Base-by-base conservation (phyloP, 2,329 filamentous ascomycete species). In the Colletotrichum truncatum region DNA sequence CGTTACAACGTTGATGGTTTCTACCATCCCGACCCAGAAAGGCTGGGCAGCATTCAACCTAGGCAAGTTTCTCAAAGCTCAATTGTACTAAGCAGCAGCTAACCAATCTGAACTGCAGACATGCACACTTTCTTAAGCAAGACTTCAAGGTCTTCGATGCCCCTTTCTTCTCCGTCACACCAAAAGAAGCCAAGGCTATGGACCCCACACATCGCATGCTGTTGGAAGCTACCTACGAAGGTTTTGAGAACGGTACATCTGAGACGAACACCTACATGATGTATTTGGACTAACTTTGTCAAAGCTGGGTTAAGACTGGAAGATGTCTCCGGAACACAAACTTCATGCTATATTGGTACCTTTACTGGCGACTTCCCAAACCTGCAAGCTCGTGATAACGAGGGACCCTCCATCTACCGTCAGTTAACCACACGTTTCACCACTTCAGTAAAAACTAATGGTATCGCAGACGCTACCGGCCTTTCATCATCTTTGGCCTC, bases 401-500 rank as follows among this genome's bases (percentile, higher is more conserved):
- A 70, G 32, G 46, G 62, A 3, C 65, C 63, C 3, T 68, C 57
- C 2, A 48, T 53, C 6, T 73, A 77, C 58, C 12, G 64, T 78
- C 6, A 72, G 72, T 9, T 73, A 73, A 77, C 38, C 81, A 83
- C 64, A 69, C 77, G 1, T 14, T 7, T 10, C 14, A 38, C 4
- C 6, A 6, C 0, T 1, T 18, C 3, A 2, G 1, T 4, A 14
- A 14, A 8, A 8, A 4, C 51, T 55, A 77, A 82, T 56, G 80
- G 78, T 2, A 78, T 81, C 30, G n/a, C 80, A 83, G 30, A 84
- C 83, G 79, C 83, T 82, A 65, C 82, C 83, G 68, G 82, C 79
- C 16, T 85, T 81, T 23, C 82, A 80, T 76, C 11, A 1, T 66
- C 64, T 12, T 55, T 72, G 16, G 49, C 70, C 7, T 63, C 70